These are phyloP conservation scores for Botryosphaeria agaves DNA, from an alignment of 2,329 filamentous ascomycete genomes.

Conservation along the genomic window DNA sequence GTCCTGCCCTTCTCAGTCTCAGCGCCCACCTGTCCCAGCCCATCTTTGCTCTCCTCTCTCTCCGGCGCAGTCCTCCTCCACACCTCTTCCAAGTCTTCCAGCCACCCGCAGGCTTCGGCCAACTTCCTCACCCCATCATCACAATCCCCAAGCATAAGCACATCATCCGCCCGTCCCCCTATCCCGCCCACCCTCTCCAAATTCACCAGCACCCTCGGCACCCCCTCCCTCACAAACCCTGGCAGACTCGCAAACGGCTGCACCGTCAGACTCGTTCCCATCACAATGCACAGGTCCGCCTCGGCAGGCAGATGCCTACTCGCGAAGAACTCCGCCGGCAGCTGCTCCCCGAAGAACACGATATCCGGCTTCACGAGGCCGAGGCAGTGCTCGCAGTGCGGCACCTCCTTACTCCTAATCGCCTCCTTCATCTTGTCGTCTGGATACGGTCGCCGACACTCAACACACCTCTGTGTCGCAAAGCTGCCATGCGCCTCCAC, in stretches of 20 bases:
- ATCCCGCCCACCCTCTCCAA: conserved; percentile 65
- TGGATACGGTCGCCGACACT: conserved; percentile 59
- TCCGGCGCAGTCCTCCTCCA: conserved; percentile 53
- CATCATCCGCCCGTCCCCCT: conserved; percentile 66
- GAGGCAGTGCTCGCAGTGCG: conserved; percentile 50
- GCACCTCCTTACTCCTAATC: conserved; percentile 50
- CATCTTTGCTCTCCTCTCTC: conserved; percentile 21
- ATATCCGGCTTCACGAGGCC: conserved; percentile 88
- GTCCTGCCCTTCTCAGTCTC: conserved; percentile 20
- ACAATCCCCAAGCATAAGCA: conserved; percentile 66
- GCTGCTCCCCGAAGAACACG: conserved; percentile 74
- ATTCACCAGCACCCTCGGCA: conserved; percentile 76
- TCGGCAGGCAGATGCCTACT: conserved; percentile 36
- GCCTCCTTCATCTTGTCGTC: conserved; percentile 56
- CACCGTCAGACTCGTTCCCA: conserved; percentile 78
- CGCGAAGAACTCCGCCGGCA: conserved; percentile 48
- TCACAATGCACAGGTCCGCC: conserved; percentile 66
- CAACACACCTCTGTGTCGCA: conserved; percentile 77
- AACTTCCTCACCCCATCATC: conserved; percentile 66
- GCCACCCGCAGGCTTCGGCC: conserved; percentile 69
- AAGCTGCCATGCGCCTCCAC: conserved; percentile 95
- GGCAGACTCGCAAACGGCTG: conserved; percentile 81
- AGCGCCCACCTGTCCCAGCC: conserved; percentile 8
- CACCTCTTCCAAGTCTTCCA: conserved; percentile 58
- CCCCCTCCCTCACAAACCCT: conserved; percentile 37